A percentile compares a stretch with the other conserved stretches of the same genome.
Conservation (phyloP, 331 rosid genomes). For the Rhamnella rubrinervis region DNA sequence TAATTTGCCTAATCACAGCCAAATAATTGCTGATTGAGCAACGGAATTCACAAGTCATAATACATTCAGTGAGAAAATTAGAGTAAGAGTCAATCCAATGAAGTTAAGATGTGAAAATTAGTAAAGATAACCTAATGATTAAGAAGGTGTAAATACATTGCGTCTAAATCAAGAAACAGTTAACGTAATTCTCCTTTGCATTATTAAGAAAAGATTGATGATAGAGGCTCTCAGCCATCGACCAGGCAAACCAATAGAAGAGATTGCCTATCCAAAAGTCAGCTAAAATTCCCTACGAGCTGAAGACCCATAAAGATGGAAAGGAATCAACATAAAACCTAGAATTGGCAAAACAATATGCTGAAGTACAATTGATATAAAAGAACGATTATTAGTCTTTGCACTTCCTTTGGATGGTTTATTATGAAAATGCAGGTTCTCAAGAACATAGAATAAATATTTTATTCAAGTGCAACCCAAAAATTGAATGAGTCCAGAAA, state of each 20-base stretch:
- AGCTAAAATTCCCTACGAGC: too few species aligned
- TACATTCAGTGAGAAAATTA: background rate
- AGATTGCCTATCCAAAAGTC: too few species aligned
- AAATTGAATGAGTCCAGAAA: background rate
- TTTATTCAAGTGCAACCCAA: background rate
- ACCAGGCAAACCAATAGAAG: too few species aligned
- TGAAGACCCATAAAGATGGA: background rate
- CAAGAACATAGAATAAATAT: background rate
- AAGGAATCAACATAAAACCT: background rate
- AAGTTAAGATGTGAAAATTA: background rate
- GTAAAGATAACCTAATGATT: background rate
- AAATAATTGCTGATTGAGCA: background rate
- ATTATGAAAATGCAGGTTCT: background rate
- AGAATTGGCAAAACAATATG: too few species aligned
- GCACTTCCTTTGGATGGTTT: background rate
- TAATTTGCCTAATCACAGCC: background rate
- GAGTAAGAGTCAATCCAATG: background rate
- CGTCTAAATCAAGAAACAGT: background rate
- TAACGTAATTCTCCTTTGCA: conserved; percentile 4
- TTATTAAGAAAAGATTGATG: background rate
- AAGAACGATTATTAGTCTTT: background rate
- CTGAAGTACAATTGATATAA: too few species aligned
- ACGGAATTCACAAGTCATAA: background rate
- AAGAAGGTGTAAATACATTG: background rate
- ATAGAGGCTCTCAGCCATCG: background rate